Evolutionary conservation across 2,329 filamentous ascomycete species (phyloP).

Genomic region (Cercospora canescens): DNA sequence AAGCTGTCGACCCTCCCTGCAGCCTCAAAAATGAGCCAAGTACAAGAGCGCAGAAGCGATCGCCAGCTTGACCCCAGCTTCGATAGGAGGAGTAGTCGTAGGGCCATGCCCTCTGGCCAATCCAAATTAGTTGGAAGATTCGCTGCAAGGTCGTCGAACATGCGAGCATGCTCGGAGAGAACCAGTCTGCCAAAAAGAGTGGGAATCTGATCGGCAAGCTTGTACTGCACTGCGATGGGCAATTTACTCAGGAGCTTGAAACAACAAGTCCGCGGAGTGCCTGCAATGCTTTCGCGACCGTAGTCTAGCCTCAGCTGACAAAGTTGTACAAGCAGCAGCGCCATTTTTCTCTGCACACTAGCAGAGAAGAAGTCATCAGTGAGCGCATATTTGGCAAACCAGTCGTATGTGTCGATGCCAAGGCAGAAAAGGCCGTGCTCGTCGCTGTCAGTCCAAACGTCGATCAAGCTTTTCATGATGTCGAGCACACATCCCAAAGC

Average conservation of each 20-base stretch:
- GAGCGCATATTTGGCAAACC: conserved; percentile 69
- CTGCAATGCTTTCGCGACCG: conserved; percentile 51
- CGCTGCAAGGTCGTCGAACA: conserved; percentile 81
- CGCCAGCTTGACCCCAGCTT: conserved; percentile 81
- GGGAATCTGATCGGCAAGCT: conserved; percentile 68
- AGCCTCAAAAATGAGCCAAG: conserved; percentile 93
- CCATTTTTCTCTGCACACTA: conserved; percentile 65
- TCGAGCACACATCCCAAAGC: conserved; percentile 68
- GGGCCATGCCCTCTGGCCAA: conserved; percentile 78
- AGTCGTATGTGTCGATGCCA: conserved; percentile 75
- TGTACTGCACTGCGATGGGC: conserved; percentile 71
- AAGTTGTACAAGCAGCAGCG: conserved; percentile 68
- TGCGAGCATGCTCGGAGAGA: conserved; percentile 77
- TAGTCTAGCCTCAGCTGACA: conserved; percentile 68
- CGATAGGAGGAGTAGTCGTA: conserved; percentile 74
- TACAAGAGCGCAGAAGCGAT: conserved; percentile 79
- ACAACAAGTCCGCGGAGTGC: conserved; percentile 67
- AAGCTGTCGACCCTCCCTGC: conserved; percentile 70
- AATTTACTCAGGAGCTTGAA: conserved; percentile 70
- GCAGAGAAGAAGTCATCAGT: conserved; percentile 69
- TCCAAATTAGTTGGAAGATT: conserved; percentile 70
- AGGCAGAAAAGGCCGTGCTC: conserved; percentile 62
- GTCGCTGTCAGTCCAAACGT: conserved; percentile 61
- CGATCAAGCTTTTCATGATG: conserved; percentile 63
- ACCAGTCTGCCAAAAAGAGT: conserved; percentile 78